phyloP scores from a whole-genome alignment of 1,284 basidiomycete species.

The Pascua sp. region DNA sequence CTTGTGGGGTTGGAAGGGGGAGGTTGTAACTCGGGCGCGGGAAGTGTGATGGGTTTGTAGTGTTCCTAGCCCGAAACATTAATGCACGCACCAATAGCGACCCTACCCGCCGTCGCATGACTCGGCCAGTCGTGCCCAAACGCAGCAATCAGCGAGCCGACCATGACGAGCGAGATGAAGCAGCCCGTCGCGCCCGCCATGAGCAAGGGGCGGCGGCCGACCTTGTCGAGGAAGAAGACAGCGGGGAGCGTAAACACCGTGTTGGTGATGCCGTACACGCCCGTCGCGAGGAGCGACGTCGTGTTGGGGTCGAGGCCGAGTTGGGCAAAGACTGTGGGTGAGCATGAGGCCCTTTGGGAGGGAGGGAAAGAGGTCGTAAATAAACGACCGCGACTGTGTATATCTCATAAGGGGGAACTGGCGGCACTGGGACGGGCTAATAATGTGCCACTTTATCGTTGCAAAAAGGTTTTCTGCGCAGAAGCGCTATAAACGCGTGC shows the following conservation, averaged over 20 bases:
- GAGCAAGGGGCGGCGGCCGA: constrained; percentile 38
- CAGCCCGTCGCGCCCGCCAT: constrained; percentile 21
- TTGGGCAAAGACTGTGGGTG: constrained; percentile 29
- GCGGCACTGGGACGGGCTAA: too few relatives aligned
- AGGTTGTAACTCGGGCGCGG: too few relatives aligned
- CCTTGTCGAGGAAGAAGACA: constrained; percentile 36
- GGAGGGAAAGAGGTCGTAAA: too few relatives aligned
- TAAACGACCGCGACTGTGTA: too few relatives aligned
- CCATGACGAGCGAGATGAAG: constrained; percentile 55
- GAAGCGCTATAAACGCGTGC: too few relatives aligned
- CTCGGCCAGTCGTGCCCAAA: constrained; percentile 14
- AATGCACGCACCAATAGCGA: constrained; percentile 10
- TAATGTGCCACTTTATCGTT: too few relatives aligned
- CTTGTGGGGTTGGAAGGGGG: too few relatives aligned
- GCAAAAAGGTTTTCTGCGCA: too few relatives aligned
- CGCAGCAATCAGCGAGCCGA: constrained; percentile 53
- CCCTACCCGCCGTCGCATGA: constrained; percentile 24
- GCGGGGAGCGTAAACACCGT: constrained; percentile 39
- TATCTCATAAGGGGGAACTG: too few relatives aligned
- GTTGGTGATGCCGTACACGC: constrained; percentile 41
- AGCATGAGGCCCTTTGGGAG: not conserved
- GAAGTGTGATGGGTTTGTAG: too few relatives aligned
- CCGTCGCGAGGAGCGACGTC: constrained; percentile 37
- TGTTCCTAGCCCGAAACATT: too few relatives aligned
- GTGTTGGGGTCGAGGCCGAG: constrained; percentile 31